These are phyloP conservation scores for Ascochyta lentis DNA, from an alignment of 2,329 filamentous ascomycete species.

Conservation along the genomic window DNA sequence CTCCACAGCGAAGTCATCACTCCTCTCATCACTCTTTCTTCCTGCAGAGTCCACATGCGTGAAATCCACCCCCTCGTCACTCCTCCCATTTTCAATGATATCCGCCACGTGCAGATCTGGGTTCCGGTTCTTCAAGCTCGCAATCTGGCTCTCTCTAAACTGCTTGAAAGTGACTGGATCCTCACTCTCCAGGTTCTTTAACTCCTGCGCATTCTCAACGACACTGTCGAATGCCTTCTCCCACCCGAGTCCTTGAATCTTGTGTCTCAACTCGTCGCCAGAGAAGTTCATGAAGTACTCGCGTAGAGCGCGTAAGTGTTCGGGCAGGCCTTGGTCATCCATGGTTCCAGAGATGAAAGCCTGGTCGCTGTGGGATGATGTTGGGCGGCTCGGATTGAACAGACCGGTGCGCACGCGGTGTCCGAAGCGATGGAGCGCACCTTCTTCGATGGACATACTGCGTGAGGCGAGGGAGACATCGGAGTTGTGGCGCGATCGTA, in stretches of 20 bases:
- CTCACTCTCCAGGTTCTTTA: slow-evolving; percentile 63
- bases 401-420: slow-evolving; percentile 71
- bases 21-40: not conserved
- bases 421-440: slow-evolving; percentile 71
- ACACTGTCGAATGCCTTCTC: slow-evolving; percentile 68
- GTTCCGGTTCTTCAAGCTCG: slow-evolving; percentile 46
- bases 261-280: slow-evolving; percentile 63
- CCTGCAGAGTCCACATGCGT: slow-evolving; percentile 2
- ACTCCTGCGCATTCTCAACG: slow-evolving; percentile 70
- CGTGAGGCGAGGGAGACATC: slow-evolving; percentile 73
- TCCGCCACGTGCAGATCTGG: slow-evolving; percentile 23
- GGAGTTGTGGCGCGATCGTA: slow-evolving; percentile 66
- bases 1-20: slow-evolving; percentile 8
- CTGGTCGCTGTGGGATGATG: slow-evolving; percentile 25
- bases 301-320: slow-evolving; percentile 62
- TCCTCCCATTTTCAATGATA: slow-evolving; percentile 1
- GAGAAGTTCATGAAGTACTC: slow-evolving; percentile 69
- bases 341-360: slow-evolving; percentile 38
- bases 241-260: slow-evolving; percentile 60
- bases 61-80: slow-evolving; percentile 1
- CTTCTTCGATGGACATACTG: slow-evolving; percentile 71
- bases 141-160: slow-evolving; percentile 48
- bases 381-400: slow-evolving; percentile 50
- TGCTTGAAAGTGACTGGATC: slow-evolving; percentile 40
- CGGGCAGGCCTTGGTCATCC: slow-evolving; percentile 45